phyloP scores from a whole-genome alignment of 2,329 filamentous ascomycete genomes.

The Aspergillus costaricaensis region DNA sequence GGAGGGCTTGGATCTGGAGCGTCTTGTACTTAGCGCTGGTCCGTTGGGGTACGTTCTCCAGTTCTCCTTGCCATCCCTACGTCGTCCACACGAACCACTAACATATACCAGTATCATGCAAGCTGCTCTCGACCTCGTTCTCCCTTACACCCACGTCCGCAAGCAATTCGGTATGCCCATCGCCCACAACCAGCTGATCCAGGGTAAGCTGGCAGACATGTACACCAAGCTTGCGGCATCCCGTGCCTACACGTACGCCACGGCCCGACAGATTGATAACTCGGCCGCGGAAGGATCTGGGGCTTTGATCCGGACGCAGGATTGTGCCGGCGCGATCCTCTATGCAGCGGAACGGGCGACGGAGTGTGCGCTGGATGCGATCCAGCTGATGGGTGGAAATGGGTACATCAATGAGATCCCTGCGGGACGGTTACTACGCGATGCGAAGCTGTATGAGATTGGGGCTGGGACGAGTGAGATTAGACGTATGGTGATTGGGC shows the following conservation, averaged over 20 bases:
- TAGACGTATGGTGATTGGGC: conserved; percentile 88
- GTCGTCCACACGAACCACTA: conserved; percentile 4
- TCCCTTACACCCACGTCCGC: conserved; percentile 86
- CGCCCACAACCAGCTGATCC: conserved; percentile 88
- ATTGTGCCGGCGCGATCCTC: conserved; percentile 91
- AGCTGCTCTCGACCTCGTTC: conserved; percentile 77
- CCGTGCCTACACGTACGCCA: conserved; percentile 82
- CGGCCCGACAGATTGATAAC: conserved; percentile 79
- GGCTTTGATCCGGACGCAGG: conserved; percentile 71
- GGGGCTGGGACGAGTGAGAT: conserved; percentile 95
- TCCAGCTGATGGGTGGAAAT: conserved; percentile 92
- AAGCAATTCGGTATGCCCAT: conserved; percentile 87
- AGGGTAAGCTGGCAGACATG: conserved; percentile 94
- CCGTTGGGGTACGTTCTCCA: conserved; percentile 65
- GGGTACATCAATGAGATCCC: conserved; percentile 96
- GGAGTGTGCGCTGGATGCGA: conserved; percentile 80
- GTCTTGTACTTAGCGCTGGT: conserved; percentile 86
- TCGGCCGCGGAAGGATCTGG: conserved; percentile 47
- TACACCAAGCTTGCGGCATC: conserved; percentile 88
- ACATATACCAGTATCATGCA: conserved; percentile 72
- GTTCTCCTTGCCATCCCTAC: background rate
- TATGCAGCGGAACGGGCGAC: conserved; percentile 87
- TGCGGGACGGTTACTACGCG: conserved; percentile 77
- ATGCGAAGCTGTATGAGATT: conserved; percentile 88
- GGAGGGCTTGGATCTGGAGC: conserved; percentile 93